Evolutionary conservation across 2,329 filamentous ascomycete species (phyloP).

Genomic region (Apiospora arundinis): DNA sequence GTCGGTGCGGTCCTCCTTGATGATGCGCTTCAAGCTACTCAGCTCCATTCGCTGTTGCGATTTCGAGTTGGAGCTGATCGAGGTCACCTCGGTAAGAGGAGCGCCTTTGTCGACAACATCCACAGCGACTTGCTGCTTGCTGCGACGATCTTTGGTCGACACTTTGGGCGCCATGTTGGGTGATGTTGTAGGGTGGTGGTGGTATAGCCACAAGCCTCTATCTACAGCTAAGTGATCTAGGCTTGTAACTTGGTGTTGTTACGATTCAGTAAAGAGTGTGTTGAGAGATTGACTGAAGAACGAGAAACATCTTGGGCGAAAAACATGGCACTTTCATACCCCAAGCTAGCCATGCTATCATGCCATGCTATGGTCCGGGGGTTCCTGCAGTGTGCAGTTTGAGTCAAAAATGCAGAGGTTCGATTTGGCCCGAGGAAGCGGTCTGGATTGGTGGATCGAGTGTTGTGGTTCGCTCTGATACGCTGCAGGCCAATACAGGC

Average conservation of each 20-base stretch:
- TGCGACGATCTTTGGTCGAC: background rate
- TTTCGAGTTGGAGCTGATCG: background rate
- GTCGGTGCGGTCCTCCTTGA: conserved; percentile 24
- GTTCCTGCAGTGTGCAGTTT: background rate
- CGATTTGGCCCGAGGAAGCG: background rate
- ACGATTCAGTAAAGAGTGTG: conserved; percentile 3
- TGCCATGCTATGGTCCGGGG: conserved; percentile 17
- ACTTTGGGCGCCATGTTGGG: background rate
- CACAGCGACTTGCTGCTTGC: background rate
- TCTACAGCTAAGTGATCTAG: conserved; percentile 18
- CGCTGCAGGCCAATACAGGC: background rate
- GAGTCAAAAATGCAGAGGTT: background rate
- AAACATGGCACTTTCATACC: conserved; percentile 10
- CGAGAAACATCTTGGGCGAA: background rate
- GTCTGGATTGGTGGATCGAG: conserved; percentile 15
- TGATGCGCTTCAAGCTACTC: conserved; percentile 21
- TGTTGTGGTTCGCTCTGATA: conserved; percentile 16
- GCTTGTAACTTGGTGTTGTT: background rate
- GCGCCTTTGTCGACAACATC: background rate
- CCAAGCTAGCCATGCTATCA: background rate
- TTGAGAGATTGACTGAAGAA: background rate
- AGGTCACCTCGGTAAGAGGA: background rate
- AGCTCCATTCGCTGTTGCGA: conserved; percentile 13
- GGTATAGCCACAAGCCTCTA: conserved; percentile 14
- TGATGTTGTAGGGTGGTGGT: background rate